Conservation (phyloP, 208 protist species). For the Porcisia deanei region DNA sequence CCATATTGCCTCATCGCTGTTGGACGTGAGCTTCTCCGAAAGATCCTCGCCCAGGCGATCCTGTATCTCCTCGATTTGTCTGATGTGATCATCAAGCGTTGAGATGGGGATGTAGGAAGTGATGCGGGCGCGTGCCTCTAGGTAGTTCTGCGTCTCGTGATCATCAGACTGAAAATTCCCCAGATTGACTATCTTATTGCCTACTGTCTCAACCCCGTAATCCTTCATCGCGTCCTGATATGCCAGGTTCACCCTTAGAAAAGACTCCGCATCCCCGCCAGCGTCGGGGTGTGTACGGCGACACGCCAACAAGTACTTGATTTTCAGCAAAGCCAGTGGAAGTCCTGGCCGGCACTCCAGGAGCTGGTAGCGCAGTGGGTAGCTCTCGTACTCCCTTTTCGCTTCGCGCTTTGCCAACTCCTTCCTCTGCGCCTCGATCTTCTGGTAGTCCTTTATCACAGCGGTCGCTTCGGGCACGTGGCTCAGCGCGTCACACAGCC, state of each 20-base stretch:
- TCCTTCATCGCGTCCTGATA: slow-evolving; percentile 90
- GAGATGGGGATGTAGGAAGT: slow-evolving; percentile 82
- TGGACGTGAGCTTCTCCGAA: slow-evolving; percentile 55
- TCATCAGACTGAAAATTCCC: slow-evolving; percentile 81
- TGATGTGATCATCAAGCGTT: slow-evolving; percentile 83
- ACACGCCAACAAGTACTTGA: slow-evolving; percentile 83
- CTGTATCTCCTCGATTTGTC: slow-evolving; percentile 73
- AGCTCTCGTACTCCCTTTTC: slow-evolving; percentile 61
- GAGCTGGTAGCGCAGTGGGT: slow-evolving; percentile 80
- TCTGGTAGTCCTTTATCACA: slow-evolving; percentile 75
- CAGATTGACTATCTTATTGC: slow-evolving; percentile 84
- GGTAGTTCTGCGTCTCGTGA: slow-evolving; percentile 80
- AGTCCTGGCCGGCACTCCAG: slow-evolving; percentile 75
- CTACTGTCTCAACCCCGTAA: slow-evolving; percentile 83
- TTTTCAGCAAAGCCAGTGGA: slow-evolving; percentile 71
- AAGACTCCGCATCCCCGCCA: slow-evolving; percentile 75
- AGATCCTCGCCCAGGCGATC: slow-evolving; percentile 64
- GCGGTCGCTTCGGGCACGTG: slow-evolving; percentile 32
- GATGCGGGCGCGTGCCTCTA: slow-evolving; percentile 63
- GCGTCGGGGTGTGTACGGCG: slow-evolving; percentile 81
- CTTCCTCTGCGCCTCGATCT: slow-evolving; percentile 51
- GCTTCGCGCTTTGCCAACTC: slow-evolving; percentile 43
- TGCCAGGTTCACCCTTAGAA: slow-evolving; percentile 75
- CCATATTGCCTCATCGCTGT: slow-evolving; percentile 78
- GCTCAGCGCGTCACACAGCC: slow-evolving; percentile 57